phyloP scores from a whole-genome alignment of 768 basidiomycete species.

The Termitomyces sp. region DNA sequence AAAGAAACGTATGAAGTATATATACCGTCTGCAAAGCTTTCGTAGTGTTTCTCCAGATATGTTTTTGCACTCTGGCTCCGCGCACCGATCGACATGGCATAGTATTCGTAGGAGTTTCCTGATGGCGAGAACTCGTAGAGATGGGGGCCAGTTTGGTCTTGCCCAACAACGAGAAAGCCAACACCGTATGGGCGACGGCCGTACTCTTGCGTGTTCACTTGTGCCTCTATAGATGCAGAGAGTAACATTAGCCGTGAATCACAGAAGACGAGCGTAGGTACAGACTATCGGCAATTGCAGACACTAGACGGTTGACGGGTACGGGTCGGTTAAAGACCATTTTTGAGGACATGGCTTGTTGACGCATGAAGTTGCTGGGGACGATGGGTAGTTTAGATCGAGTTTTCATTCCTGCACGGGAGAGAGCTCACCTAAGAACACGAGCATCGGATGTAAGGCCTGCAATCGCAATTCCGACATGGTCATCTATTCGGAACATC shows the following conservation, averaged over 20 bases:
- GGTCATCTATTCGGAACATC: conserved; percentile 99
- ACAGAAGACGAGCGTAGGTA: conserved; percentile 12
- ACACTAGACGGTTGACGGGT: conserved; percentile 90
- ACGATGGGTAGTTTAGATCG: neutral
- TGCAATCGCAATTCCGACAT: conserved; percentile 98
- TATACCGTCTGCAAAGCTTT: conserved; percentile 82
- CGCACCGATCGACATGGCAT: conserved; percentile 97
- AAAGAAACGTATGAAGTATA: conserved; percentile 19
- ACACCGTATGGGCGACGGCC: conserved; percentile 97
- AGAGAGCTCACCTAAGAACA: conserved; percentile 71
- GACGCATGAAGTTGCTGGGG: conserved; percentile 95
- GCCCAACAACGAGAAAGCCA: conserved; percentile 95
- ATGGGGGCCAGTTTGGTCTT: conserved; percentile 95
- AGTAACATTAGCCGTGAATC: neutral
- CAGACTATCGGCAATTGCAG: conserved; percentile 92
- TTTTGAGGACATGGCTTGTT: conserved; percentile 91
- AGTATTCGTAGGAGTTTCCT: conserved; percentile 96
- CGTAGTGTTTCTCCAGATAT: conserved; percentile 92
- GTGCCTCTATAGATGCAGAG: conserved; percentile 66
- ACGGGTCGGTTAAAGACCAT: conserved; percentile 96
- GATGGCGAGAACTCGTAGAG: conserved; percentile 98
- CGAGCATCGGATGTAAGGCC: conserved; percentile 98
- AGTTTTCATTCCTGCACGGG: neutral
- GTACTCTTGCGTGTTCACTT: conserved; percentile 98
- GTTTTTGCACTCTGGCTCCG: conserved; percentile 98